Evolutionary conservation across 495 filamentous ascomycete species (phyloP).

Genomic region (Xylaria curta): DNA sequence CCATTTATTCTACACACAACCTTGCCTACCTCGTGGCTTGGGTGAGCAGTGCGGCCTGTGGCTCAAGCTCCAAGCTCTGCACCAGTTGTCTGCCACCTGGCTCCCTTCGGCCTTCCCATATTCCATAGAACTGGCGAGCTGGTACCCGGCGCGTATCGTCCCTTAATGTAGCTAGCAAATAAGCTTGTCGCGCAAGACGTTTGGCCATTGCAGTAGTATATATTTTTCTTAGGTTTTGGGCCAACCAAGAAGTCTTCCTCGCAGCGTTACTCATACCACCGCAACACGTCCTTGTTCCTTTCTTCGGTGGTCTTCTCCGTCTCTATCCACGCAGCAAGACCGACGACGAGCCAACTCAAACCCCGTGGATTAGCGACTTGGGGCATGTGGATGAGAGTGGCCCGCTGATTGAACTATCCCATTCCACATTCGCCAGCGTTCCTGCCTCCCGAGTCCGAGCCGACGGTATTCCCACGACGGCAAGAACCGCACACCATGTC

Average conservation of each 20-base stretch:
- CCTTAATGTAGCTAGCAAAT: not conserved
- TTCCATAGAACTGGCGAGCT: not conserved
- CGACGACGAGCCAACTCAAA: slow-evolving; percentile 13
- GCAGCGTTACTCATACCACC: not conserved
- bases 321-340: slow-evolving; percentile 9
- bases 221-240: slow-evolving; percentile 3
- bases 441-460: slow-evolving; percentile 3
- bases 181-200: slow-evolving; percentile 23
- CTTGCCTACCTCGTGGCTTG: no score
- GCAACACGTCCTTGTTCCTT: not conserved
- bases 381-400: slow-evolving; percentile 27
- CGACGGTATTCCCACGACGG: slow-evolving; percentile 28
- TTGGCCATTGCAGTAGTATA: not conserved
- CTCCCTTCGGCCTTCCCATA: not conserved
- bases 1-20: no score
- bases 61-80: not conserved
- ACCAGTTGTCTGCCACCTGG: slow-evolving; percentile 20
- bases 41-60: slow-evolving; percentile 8
- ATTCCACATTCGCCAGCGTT: slow-evolving; percentile 30
- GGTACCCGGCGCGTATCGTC: not conserved
- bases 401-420: slow-evolving; percentile 22
- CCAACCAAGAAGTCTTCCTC: not conserved
- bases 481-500: slow-evolving; percentile 31
- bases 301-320: not conserved
- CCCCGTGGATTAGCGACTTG: slow-evolving; percentile 11